Percentiles rank a stretch among this genome's conserved stretches.
Conservation (phyloP, 2,329 filamentous ascomycete genomes). For the Scytalidium lignicola region DNA sequence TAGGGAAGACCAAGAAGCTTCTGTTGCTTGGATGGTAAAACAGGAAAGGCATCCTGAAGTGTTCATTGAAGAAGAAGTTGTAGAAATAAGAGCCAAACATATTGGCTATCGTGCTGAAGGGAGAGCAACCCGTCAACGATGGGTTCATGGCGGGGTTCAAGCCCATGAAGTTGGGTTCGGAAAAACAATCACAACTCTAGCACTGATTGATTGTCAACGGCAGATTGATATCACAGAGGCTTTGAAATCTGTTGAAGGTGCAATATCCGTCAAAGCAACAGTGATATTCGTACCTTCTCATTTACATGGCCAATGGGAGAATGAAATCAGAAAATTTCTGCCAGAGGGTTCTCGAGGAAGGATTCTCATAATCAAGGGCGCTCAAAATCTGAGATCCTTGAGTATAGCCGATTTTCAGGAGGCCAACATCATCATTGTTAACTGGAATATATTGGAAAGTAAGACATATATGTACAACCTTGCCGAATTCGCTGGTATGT, state of each 20-base stretch:
- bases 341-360: constrained; percentile 23
- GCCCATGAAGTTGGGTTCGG: constrained; percentile 63
- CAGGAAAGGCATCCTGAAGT: constrained; percentile 47
- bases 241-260: background rate
- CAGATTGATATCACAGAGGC: constrained; percentile 1
- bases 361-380: constrained; percentile 38
- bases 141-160: constrained; percentile 53
- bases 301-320: constrained; percentile 52
- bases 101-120: constrained; percentile 55
- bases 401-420: constrained; percentile 39
- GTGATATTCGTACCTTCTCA: constrained; percentile 53
- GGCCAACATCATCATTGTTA: constrained; percentile 51
- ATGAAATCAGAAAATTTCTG: constrained; percentile 46
- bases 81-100: constrained; percentile 45
- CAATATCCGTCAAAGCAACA: constrained; percentile 45
- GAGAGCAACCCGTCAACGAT: constrained; percentile 34
- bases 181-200: constrained; percentile 58
- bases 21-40: constrained; percentile 53
- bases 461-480: constrained; percentile 43
- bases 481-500: constrained; percentile 41
- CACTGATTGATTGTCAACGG: constrained; percentile 40
- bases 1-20: background rate
- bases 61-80: constrained; percentile 50
- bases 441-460: constrained; percentile 43
- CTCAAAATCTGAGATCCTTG: constrained; percentile 33